Conservation (phyloP, 164 flowering plant species). For the Magnolia changhungtana region DNA sequence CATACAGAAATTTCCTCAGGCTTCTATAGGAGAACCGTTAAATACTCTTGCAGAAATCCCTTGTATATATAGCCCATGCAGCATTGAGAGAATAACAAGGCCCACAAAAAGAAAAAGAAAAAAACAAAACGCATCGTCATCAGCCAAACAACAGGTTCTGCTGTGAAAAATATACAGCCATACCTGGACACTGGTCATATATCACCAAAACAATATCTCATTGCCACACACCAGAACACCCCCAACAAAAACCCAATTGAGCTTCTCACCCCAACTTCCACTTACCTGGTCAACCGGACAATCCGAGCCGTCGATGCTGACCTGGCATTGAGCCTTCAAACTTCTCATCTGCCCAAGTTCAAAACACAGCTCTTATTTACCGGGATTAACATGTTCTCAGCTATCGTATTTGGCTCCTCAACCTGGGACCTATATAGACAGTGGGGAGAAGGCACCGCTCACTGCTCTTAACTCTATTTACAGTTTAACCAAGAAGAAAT, state of each 20-base stretch:
- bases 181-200: conserved; percentile 9
- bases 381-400: background rate
- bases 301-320: conserved; percentile 1
- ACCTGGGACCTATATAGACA: conserved; percentile 3
- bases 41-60: background rate
- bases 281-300: background rate
- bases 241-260: background rate
- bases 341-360: conserved; percentile 2
- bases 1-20: background rate
- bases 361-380: conserved; percentile 15
- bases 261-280: background rate
- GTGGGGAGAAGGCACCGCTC: conserved; percentile 1
- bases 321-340: background rate
- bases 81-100: background rate
- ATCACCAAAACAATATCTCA: conserved; percentile 8
- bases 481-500: conserved; percentile 14
- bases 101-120: background rate
- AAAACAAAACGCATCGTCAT: background rate
- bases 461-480: conserved; percentile 5
- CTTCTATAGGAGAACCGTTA: background rate
- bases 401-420: background rate
- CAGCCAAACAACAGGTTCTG: conserved; percentile 2
- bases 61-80: background rate
- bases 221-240: background rate
- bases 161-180: conserved; percentile 12